Evolutionary conservation across 345 rosid genomes (phyloP), one percentile per base, ranked within the genome.

Genomic region (Populus simonii): DNA sequence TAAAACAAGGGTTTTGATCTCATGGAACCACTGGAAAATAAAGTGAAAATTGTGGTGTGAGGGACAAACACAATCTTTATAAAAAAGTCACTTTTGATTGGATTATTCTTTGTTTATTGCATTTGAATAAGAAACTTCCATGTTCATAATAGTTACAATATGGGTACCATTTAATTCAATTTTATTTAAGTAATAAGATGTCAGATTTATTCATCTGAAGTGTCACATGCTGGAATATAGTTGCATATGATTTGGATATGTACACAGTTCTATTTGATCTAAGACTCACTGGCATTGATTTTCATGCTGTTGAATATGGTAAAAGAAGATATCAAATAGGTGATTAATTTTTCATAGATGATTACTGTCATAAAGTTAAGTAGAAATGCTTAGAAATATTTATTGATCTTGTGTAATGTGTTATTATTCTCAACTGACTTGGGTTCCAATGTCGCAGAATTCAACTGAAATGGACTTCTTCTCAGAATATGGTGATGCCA

Each of bases 401-500:
- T 59, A n/a, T 71, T 77, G 53, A 38, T 6, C 20, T 20, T 49
- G 36, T 47, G 4, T 23, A 27, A 15, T 68, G 33, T 49, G 29
- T 63, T 55, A 25, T 69, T 67, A 22, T 61, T 70, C 27, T 35
- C 2, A 59, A n/a, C 83, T 76, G 11, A 80, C 68, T 31, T 74
- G 72, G 55, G 16, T 63, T 51, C 77, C 41, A 67, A 11, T 85
- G 74, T 77, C 75, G 70, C 93, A 94, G 98, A 88, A 84, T 83
- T 84, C 90, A 65, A 74, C 89, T 49, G 98, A 93, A 85, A 89
- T 88, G 90, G 98, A 93, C 74, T 93, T 94, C 77, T 93, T 92
- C 85, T 89, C 98, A 3, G 98, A 92, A 85, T 94, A 94, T 82
- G 97, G 98, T 57, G 98, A 94, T 78, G 95, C 94, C 71, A 94